Base-by-base conservation (phyloP, 345 rosid species). In the Clarkia xantiana region DNA sequence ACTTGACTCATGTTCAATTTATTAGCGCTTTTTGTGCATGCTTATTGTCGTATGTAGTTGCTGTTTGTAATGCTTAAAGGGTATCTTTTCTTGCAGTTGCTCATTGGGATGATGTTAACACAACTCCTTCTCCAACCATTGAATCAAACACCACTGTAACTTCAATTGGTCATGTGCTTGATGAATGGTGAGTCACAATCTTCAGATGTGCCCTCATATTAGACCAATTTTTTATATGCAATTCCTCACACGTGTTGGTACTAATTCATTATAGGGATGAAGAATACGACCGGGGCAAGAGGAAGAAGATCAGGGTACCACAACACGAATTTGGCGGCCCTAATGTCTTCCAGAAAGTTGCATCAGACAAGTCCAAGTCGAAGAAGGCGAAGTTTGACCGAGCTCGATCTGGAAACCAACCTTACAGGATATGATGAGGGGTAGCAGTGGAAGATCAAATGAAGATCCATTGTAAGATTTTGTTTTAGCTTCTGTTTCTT, bases 201-300 rank as follows among this genome's bases (percentile, higher is more conserved):
- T 29, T 29, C 36, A 29, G 36, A 29, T 29, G 4, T 29, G 7
- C 36, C 9, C 8, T 29, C 36, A 3, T 29, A 5, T 7, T 29
- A 1, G 4, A 3, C 1, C 1, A 4, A 2, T 29, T 29, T 29
- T 29, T 29, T 29, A 3, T 29, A 29, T 29, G 9, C 36, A 29
- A 5, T 29, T 29, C 36, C 36, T 29, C 36, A 29, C 36, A 29
- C 7, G 36, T 5, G 36, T 29, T 29, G 36, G 9, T 29, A 1
- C 36, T 29, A 29, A 29, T 7, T 29, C 36, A 10, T 29, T 29
- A 29, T 29, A 91, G 98, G 95, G 98, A 91, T 54, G 95, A 82
- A 59, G 94, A 86, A 60, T 91, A 91, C 57, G 98, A 91, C 58
- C 73, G 67, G 14, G 98, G 98, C 12, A 91, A 69, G 79, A 76